A percentile compares a stretch with the other conserved stretches of the same genome.
Conservation (phyloP, 148 eudicot species). For the Rhododendron henanense region DNA sequence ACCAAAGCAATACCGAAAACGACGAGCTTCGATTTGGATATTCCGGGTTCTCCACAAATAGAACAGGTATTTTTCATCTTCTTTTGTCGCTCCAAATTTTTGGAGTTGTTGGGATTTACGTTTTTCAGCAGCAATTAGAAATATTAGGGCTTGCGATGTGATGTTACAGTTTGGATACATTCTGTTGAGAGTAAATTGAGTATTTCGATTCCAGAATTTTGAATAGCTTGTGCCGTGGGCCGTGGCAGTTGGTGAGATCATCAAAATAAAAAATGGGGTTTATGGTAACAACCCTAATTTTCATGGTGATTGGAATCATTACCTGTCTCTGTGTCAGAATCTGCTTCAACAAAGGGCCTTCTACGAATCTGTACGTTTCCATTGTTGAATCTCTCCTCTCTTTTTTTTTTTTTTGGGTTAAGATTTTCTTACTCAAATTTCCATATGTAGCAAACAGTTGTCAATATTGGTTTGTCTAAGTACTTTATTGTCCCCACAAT, state of each 20-base stretch:
- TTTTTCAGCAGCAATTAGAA: background rate
- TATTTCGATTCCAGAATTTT: background rate
- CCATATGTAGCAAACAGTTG: background rate
- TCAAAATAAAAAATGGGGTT: constrained; percentile 55
- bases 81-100: background rate
- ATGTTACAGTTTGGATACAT: background rate
- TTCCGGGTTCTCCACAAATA: background rate
- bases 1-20: background rate
- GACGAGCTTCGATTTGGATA: background rate
- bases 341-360: constrained; percentile 91
- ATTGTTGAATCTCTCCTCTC: background rate
- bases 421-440: background rate
- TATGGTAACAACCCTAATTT: constrained; percentile 72
- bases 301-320: constrained; percentile 66
- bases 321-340: constrained; percentile 65
- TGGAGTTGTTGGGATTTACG: background rate
- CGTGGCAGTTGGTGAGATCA: constrained; percentile 5
- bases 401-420: too few species aligned
- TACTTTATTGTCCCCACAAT: background rate
- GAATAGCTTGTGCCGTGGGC: background rate
- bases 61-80: background rate
- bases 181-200: background rate
- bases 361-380: constrained; percentile 69
- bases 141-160: background rate
- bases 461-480: background rate